A percentile compares a stretch with the other conserved stretches of the same genome.
These are phyloP conservation scores for Saccharomycopsis olivae DNA, from an alignment of 805 yeast species.

Conservation along the genomic window DNA sequence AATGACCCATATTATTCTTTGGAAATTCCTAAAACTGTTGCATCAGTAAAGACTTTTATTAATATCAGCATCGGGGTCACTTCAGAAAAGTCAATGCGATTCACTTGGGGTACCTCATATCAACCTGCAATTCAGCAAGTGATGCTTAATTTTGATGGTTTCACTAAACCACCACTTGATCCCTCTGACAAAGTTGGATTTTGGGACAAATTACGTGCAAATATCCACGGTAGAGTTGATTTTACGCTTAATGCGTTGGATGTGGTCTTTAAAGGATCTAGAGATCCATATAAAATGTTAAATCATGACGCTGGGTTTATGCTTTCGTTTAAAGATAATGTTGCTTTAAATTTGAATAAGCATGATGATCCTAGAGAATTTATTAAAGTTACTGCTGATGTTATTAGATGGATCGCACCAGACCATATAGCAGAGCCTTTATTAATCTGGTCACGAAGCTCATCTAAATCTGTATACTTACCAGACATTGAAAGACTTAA, in stretches of 20 bases:
- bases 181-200: constrained; percentile 78
- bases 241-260: constrained; percentile 45
- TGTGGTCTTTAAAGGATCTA: constrained; percentile 60
- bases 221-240: constrained; percentile 61
- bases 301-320: constrained; percentile 68
- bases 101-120: constrained; percentile 78
- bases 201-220: constrained; percentile 80
- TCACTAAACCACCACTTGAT: constrained; percentile 84
- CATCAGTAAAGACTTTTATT: constrained; percentile 63
- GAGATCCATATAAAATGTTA: constrained; percentile 66
- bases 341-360: constrained; percentile 50
- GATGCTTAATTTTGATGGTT: constrained; percentile 67
- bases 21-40: constrained; percentile 62
- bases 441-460: constrained; percentile 49
- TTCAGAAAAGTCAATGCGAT: constrained; percentile 48
- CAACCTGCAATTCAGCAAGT: constrained; percentile 77
- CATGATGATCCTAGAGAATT: constrained; percentile 60
- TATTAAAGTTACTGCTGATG: constrained; percentile 50
- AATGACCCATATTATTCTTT: constrained; percentile 40
- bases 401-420: constrained; percentile 64
- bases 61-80: constrained; percentile 45
- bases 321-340: constrained; percentile 56
- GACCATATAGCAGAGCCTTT: constrained; percentile 49
- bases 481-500: constrained; percentile 25
- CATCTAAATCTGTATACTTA: constrained; percentile 33